These are phyloP conservation scores for Calonectria pseudoturangicola DNA, from an alignment of 2,329 filamentous ascomycete species.

Conservation along the genomic window DNA sequence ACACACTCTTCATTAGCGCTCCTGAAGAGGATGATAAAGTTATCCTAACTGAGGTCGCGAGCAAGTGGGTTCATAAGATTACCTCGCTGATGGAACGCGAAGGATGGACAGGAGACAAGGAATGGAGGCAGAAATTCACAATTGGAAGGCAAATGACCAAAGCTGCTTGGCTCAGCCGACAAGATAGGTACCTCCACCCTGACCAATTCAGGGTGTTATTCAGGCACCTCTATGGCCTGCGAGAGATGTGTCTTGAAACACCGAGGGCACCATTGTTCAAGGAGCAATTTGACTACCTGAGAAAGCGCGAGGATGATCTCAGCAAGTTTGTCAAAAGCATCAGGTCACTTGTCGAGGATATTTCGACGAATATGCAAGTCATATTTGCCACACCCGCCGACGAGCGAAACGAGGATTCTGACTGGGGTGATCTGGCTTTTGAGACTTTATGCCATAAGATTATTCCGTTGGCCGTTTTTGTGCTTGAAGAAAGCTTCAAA, in stretches of 20 bases:
- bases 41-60: slow-evolving; percentile 35
- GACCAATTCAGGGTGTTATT: slow-evolving; percentile 42
- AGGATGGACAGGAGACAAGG: slow-evolving; percentile 40
- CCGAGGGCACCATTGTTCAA: slow-evolving; percentile 39
- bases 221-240: slow-evolving; percentile 38
- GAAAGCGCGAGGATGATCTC: slow-evolving; percentile 28
- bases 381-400: not conserved
- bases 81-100: slow-evolving; percentile 28
- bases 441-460: slow-evolving; percentile 44
- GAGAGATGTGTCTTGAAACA: slow-evolving; percentile 42
- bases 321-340: slow-evolving; percentile 38
- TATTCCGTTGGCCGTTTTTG: slow-evolving; percentile 53
- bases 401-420: not conserved
- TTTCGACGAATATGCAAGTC: slow-evolving; percentile 32
- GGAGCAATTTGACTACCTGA: slow-evolving; percentile 44
- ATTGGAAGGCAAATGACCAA: slow-evolving; percentile 24
- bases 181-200: not conserved
- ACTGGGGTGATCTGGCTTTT: slow-evolving; percentile 36
- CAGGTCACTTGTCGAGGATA: slow-evolving; percentile 31
- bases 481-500: slow-evolving; percentile 49
- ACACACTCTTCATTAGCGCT: slow-evolving; percentile 48
- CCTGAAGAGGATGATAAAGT: slow-evolving; percentile 33
- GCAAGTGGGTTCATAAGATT: slow-evolving; percentile 35
- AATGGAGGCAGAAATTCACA: slow-evolving; percentile 40
- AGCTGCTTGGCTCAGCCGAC: slow-evolving; percentile 18